phyloP scores from a whole-genome alignment of 2,329 filamentous ascomycete genomes.

The Cladophialophora exuberans region DNA sequence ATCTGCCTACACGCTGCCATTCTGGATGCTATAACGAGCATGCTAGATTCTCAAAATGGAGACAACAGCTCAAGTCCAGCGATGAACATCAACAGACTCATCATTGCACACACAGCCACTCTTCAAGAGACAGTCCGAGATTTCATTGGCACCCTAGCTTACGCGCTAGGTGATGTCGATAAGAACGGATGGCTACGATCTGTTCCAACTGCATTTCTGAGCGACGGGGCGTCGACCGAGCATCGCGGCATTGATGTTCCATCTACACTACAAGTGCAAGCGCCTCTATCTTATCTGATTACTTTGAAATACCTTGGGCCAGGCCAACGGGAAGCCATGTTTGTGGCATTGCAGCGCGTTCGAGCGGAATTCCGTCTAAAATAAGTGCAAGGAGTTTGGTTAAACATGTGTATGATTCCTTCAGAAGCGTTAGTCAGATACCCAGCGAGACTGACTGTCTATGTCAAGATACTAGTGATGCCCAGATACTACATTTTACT shows the following conservation, averaged over 20 bases:
- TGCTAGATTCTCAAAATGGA: background rate
- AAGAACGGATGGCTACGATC: slow-evolving; percentile 6
- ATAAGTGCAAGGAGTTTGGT: slow-evolving; percentile 2
- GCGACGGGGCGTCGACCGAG: slow-evolving; percentile 13
- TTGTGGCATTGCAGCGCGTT: slow-evolving; percentile 22
- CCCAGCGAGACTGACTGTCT: background rate
- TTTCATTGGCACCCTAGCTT: slow-evolving; percentile 20
- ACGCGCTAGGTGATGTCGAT: slow-evolving; percentile 26
- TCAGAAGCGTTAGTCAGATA: too few relatives aligned
- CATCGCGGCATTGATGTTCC: slow-evolving; percentile 21
- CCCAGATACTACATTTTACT: background rate
- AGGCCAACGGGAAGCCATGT: slow-evolving; percentile 23
- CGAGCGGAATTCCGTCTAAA: slow-evolving; percentile 20
- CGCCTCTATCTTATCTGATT: slow-evolving; percentile 19
- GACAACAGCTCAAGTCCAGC: background rate
- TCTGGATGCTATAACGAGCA: slow-evolving; percentile 12
- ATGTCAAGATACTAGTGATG: too few relatives aligned
- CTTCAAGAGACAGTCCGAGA: slow-evolving; percentile 21
- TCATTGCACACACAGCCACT: slow-evolving; percentile 8
- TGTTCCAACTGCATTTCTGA: slow-evolving; percentile 10
- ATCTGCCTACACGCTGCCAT: slow-evolving; percentile 22
- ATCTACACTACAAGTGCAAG: slow-evolving; percentile 18
- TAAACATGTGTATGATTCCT: too few relatives aligned
- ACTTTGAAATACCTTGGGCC: slow-evolving; percentile 19
- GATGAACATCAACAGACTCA: background rate